These are phyloP conservation scores for Cystofilobasidium bisporidii DNA, from an alignment of 768 basidiomycete species.

Conservation along the genomic window DNA sequence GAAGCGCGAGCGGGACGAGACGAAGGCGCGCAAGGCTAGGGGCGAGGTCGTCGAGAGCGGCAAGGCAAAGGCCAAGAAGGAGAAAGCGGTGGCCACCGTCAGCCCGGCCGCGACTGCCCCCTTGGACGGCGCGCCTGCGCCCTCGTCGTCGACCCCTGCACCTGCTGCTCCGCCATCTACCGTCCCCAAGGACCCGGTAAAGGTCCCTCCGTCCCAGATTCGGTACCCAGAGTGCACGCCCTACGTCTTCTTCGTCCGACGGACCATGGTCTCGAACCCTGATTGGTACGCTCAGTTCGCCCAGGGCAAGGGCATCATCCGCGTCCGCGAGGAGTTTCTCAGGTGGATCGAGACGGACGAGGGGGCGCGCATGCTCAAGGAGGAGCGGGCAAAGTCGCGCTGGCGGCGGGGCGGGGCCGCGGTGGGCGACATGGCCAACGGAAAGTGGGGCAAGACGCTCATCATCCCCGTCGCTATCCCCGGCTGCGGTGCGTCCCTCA, in stretches of 20 bases:
- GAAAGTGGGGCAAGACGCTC: constrained; percentile 58
- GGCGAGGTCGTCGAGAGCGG: constrained; percentile 8
- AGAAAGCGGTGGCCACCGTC: background rate
- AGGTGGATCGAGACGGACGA: constrained; percentile 50
- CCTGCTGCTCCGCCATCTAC: no score
- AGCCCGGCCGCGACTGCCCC: background rate
- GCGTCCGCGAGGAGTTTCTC: constrained; percentile 68
- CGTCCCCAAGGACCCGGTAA: constrained; percentile 18
- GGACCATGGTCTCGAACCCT: constrained; percentile 58
- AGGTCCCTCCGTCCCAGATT: constrained; percentile 47
- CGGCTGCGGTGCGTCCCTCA: constrained; percentile 65
- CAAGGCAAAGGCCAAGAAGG: constrained; percentile 7
- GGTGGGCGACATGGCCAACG: constrained; percentile 13
- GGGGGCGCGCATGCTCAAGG: constrained; percentile 41
- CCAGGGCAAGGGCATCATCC: constrained; percentile 75
- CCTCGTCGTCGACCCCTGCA: no score
- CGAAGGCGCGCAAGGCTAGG: background rate
- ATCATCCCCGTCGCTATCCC: constrained; percentile 84
- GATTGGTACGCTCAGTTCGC: constrained; percentile 53
- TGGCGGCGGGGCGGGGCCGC: background rate
- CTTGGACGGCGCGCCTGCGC: no score
- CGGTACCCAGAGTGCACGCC: constrained; percentile 63
- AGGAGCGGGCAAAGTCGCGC: constrained; percentile 10
- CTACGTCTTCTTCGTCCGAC: constrained; percentile 75
- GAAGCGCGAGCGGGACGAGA: background rate